Base-by-base conservation (phyloP, 1,139 yeast species). In the Kodamaea sp. region DNA sequence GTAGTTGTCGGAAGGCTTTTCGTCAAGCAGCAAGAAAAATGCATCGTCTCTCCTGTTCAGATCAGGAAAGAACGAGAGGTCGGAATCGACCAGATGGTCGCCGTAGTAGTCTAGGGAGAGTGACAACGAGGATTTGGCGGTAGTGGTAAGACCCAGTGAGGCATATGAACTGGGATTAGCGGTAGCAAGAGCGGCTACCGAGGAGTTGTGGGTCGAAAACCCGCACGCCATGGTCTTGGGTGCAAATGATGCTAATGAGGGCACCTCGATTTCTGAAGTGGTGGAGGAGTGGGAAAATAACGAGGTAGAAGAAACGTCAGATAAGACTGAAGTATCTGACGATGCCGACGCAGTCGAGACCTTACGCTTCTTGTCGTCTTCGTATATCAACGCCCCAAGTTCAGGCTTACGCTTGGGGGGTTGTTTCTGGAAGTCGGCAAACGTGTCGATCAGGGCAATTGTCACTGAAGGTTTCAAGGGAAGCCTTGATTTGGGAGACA, bases 381-480 rank as follows among this genome's bases (percentile, higher is more conserved):
- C 26, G 7, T 22, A 21, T n/a, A n/a, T n/a, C n/a, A n/a, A n/a
- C n/a, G n/a, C n/a, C n/a, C n/a, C n/a, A n/a, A n/a, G n/a, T n/a
- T n/a, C n/a, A n/a, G n/a, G n/a, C 23, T 30, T 34, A 13, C 26
- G 28, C 27, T 32, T 37, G 31, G 15, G 11, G 10, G 27, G 8
- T 7, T 32, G 20, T 9, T 34, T 26, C 24, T 28, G 35, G 13
- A 31, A 31, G 15, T 19, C 16, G 24, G 48, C 32, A 29, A 42
- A 42, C 11, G 42, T 47, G 24, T 53, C 48, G 31, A 59, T 51
- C 16, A 61, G 52, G 5, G 59, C 53, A 14, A 57, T 55, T 12
- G 58, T 53, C 11, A 58, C 60, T 6, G 50, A 44, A 2, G 63
- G 63, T 37, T 56, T 56, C 34, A 53, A 33, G 14, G 51, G 43